A percentile compares a stretch with the other conserved stretches of the same genome.
Evolutionary conservation across 2,329 filamentous ascomycete species (phyloP).

Genomic region (Paracamarosporium sp.): DNA sequence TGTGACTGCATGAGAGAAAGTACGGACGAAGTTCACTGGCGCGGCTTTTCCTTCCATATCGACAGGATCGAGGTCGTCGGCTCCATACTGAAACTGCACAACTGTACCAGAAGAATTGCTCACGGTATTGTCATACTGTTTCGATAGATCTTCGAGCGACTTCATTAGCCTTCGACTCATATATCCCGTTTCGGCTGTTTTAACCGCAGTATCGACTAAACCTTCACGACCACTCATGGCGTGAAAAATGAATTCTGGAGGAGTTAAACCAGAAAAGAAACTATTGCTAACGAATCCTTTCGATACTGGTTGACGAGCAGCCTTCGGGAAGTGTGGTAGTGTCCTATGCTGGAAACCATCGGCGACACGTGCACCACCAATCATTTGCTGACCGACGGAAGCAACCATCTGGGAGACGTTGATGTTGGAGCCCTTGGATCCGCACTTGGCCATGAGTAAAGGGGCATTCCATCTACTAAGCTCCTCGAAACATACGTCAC

Average conservation of each 20-base stretch:
- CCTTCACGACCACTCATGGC: constrained; percentile 98
- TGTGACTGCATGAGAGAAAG: constrained; percentile 80
- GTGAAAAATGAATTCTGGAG: constrained; percentile 96
- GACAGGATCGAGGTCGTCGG: constrained; percentile 92
- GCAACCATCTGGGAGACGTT: constrained; percentile 99
- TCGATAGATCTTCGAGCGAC: constrained; percentile 91
- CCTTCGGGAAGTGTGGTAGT: constrained; percentile 93
- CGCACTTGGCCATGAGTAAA: constrained; percentile 95
- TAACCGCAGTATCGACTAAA: constrained; percentile 97
- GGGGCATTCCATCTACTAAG: constrained; percentile 92
- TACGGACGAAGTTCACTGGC: constrained; percentile 90
- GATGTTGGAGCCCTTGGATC: constrained; percentile 95
- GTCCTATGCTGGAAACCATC: constrained; percentile 97
- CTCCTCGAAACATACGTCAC: constrained; percentile 87
- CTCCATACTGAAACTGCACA: constrained; percentile 97
- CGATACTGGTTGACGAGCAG: constrained; percentile 86
- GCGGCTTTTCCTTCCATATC: constrained; percentile 96
- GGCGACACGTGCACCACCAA: constrained; percentile 87
- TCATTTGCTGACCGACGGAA: constrained; percentile 96
- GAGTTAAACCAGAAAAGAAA: constrained; percentile 90
- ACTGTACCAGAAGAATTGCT: constrained; percentile 87
- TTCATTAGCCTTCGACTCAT: constrained; percentile 99
- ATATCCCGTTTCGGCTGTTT: constrained; percentile 98
- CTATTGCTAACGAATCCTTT: constrained; percentile 98
- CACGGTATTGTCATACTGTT: constrained; percentile 92